Evolutionary conservation across 495 filamentous ascomycete genomes (phyloP).

Genomic region (Niebla homalea): DNA sequence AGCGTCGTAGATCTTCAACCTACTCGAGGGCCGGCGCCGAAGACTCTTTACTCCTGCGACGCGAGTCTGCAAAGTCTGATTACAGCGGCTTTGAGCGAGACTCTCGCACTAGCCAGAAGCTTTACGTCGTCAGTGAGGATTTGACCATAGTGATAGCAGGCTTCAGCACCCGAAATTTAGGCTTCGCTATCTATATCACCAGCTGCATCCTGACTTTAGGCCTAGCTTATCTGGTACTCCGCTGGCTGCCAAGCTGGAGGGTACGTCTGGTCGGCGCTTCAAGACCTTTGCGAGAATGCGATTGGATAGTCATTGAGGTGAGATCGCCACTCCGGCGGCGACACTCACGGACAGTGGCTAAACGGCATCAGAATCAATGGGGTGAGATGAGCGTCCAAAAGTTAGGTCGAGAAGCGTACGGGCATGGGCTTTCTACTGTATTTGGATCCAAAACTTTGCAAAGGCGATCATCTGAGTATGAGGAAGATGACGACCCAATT

Average conservation of each 20-base stretch:
- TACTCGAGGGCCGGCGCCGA: slow-evolving; percentile 48
- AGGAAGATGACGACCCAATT: slow-evolving; percentile 78
- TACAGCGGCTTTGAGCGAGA: slow-evolving; percentile 41
- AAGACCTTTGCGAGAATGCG: slow-evolving; percentile 53
- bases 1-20: slow-evolving; percentile 42
- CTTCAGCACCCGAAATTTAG: slow-evolving; percentile 60
- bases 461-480: slow-evolving; percentile 35
- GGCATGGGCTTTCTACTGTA: slow-evolving; percentile 70
- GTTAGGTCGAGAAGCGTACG: slow-evolving; percentile 55
- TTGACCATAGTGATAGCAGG: slow-evolving; percentile 85
- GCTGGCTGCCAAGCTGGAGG: slow-evolving; percentile 83
- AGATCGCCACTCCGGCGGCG: slow-evolving; percentile 12
- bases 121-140: slow-evolving; percentile 87
- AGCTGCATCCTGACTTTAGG: slow-evolving; percentile 63
- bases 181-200: slow-evolving; percentile 51
- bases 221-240: slow-evolving; percentile 65
- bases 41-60: slow-evolving; percentile 57
- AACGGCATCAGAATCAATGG: slow-evolving; percentile 65
- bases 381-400: slow-evolving; percentile 67
- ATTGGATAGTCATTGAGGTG: slow-evolving; percentile 85
- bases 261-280: slow-evolving; percentile 59
- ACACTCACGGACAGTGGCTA: slow-evolving; percentile 7
- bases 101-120: slow-evolving; percentile 63
- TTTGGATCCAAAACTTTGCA: slow-evolving; percentile 56
- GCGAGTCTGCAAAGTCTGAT: slow-evolving; percentile 42